Percentiles rank a stretch among this genome's conserved stretches.
Conservation (phyloP, 2,329 filamentous ascomycete genomes). For the Phoma sp. region DNA sequence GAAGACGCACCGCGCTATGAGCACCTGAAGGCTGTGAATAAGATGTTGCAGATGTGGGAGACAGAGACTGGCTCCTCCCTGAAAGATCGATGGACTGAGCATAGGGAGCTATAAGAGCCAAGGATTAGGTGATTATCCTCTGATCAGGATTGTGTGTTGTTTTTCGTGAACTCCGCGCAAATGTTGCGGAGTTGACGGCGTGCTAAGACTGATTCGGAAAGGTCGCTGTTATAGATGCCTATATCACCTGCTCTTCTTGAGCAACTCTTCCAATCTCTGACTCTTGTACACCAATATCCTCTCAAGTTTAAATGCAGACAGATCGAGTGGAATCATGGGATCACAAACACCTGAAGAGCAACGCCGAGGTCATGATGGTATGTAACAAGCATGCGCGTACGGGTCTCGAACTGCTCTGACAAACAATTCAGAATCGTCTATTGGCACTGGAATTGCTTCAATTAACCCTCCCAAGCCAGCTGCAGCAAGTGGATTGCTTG, state of each 20-base stretch:
- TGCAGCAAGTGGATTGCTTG: conserved; percentile 44
- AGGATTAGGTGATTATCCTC: no score
- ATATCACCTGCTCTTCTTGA: neutral
- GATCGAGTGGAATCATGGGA: conserved; percentile 36
- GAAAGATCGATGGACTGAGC: neutral
- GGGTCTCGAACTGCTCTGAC: conserved; percentile 22
- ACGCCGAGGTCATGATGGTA: conserved; percentile 43
- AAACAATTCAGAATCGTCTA: conserved; percentile 32
- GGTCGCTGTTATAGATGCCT: neutral
- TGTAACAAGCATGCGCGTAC: neutral
- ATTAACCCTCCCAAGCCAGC: conserved; percentile 45
- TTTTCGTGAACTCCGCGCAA: neutral
- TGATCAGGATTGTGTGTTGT: neutral
- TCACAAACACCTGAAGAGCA: conserved; percentile 49
- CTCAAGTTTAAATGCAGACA: neutral
- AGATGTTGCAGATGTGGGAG: conserved; percentile 1
- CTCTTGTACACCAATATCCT: neutral
- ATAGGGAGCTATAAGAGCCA: neutral
- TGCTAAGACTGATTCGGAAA: neutral
- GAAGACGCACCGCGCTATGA: conserved; percentile 60
- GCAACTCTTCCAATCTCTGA: neutral
- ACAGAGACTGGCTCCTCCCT: neutral
- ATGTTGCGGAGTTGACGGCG: neutral
- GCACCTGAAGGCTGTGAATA: conserved; percentile 48
- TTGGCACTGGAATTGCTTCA: conserved; percentile 29